Evolutionary conservation across 345 rosid species (phyloP), one percentile per base, ranked within the genome.

Genomic region (Eucalyptus tenuipes): DNA sequence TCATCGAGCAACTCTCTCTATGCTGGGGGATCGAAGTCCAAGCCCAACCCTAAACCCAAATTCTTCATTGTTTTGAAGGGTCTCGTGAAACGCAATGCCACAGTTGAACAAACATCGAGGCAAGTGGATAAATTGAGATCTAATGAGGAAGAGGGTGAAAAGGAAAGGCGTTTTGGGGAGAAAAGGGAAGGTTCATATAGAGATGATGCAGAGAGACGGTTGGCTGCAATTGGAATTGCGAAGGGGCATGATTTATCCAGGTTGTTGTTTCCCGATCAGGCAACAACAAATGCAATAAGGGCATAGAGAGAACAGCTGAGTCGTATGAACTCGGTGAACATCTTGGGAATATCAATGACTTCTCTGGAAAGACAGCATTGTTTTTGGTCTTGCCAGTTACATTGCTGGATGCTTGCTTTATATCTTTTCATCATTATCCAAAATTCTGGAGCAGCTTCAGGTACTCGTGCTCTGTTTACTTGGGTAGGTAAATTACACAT

Each of bases 281-380:
- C 94, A 22, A 92, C 90, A 42, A 94, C 96, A 66, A 92, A 91
- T 89, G 94, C 92, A 44, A 94, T 95, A 88, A 94, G 93, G 92
- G 98, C 96, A 5, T 93, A 93, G 90, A 94, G 93, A 87, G 99
- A 96, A 87, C 92, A 92, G 59, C 57, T 90, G 93, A 91, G 96
- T n/a, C n/a, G n/a, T n/a, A n/a, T n/a, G n/a, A n/a, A n/a, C n/a
- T n/a, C n/a, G n/a, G n/a, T n/a, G n/a, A n/a, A n/a, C n/a, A n/a
- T n/a, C n/a, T n/a, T n/a, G n/a, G n/a, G n/a, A n/a, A n/a, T n/a
- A n/a, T n/a, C n/a, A n/a, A n/a, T n/a, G n/a, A n/a, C n/a, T n/a
- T n/a, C n/a, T n/a, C n/a, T n/a, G n/a, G n/a, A n/a, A n/a, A n/a
- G n/a, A n/a, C n/a, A n/a, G n/a, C n/a, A n/a, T n/a, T n/a, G n/a